phyloP scores from a whole-genome alignment of 441 rosid species.

The Populus hybrid region DNA sequence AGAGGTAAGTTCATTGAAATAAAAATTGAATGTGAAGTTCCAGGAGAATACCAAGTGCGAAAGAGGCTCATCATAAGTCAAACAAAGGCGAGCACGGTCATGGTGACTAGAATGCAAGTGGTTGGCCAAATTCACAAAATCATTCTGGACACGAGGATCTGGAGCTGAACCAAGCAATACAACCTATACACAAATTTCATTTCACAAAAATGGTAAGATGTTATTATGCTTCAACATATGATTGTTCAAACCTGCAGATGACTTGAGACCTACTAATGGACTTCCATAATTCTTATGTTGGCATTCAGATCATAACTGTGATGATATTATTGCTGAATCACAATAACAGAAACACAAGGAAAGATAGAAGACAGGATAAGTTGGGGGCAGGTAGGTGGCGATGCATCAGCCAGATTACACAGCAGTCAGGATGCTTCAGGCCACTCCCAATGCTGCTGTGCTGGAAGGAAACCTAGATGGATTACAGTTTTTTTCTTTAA shows the following conservation, averaged over 20 bases:
- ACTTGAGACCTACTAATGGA: not conserved
- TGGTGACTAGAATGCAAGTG: constrained; percentile 65
- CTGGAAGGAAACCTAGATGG: not conserved
- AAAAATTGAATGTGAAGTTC: constrained; percentile 3
- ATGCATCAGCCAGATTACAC: not conserved
- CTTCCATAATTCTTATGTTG: not conserved
- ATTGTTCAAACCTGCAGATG: not conserved
- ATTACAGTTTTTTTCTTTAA: not conserved
- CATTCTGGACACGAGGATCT: constrained; percentile 93
- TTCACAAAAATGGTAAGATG: not conserved
- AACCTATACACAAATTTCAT: constrained; percentile 49
- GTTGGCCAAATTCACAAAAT: constrained; percentile 79
- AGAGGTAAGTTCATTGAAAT: not conserved
- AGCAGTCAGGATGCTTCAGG: constrained; percentile 1
- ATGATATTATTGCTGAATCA: not conserved
- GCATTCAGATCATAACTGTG: not conserved
- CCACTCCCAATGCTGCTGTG: not conserved
- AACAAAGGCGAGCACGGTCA: constrained; percentile 75
- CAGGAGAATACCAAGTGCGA: constrained; percentile 73
- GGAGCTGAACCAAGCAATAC: constrained; percentile 97
- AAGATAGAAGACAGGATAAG: not conserved
- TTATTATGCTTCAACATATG: not conserved
- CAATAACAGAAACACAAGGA: not conserved
- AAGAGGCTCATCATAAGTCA: constrained; percentile 95
- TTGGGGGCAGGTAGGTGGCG: not conserved